Evolutionary conservation across 495 filamentous ascomycete genomes (phyloP).

Genomic region (Penicillium bovifimosum): DNA sequence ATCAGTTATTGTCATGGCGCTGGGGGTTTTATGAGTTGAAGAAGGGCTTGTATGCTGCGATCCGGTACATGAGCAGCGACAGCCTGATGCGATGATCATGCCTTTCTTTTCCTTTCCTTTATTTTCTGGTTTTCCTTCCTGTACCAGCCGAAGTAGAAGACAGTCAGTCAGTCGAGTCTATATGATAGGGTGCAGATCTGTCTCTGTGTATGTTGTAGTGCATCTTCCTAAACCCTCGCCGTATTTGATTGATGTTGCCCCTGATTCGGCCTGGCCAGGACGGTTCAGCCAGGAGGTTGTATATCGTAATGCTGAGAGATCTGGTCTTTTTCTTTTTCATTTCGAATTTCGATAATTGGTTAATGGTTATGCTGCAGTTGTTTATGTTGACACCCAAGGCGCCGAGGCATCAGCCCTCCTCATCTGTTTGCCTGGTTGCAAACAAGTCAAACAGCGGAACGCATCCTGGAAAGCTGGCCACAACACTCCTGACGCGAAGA

Average conservation of each 20-base stretch:
- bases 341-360: too few species aligned
- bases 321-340: too few species aligned
- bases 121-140: slow-evolving; percentile 5
- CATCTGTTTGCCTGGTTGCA: slow-evolving; percentile 25
- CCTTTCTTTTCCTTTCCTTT: slow-evolving; percentile 1
- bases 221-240: neutral
- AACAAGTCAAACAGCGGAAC: slow-evolving; percentile 35
- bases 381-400: too few species aligned
- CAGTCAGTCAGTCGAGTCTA: slow-evolving; percentile 9
- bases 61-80: slow-evolving; percentile 24
- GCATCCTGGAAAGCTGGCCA: slow-evolving; percentile 31
- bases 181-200: slow-evolving; percentile 8
- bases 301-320: too few species aligned
- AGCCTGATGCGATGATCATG: slow-evolving; percentile 18
- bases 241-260: too few species aligned
- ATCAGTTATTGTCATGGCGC: slow-evolving; percentile 17
- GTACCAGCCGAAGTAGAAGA: slow-evolving; percentile 16
- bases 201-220: neutral
- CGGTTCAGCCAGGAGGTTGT: too few species aligned
- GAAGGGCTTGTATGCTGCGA: slow-evolving; percentile 21
- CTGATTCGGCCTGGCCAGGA: too few species aligned
- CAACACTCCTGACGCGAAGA: slow-evolving; percentile 27
- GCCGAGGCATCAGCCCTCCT: too few species aligned
- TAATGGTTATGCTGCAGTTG: too few species aligned
- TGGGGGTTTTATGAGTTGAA: slow-evolving; percentile 15